These are phyloP conservation scores for Volvariella surrecta DNA, from an alignment of 1,284 basidiomycete species.

Conservation along the genomic window DNA sequence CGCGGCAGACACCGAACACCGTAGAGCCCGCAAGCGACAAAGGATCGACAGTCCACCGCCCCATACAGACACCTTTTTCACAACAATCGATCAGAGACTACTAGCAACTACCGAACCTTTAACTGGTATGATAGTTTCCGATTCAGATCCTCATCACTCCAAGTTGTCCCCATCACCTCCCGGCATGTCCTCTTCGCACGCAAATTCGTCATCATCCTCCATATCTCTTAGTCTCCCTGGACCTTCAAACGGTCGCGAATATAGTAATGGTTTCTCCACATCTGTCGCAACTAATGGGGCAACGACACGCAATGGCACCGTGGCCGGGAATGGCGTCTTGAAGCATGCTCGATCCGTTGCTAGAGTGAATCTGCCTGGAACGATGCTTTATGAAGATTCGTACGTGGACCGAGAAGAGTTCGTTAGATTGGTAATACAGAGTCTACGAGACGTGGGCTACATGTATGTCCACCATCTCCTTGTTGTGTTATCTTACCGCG, in stretches of 20 bases:
- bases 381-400: slow-evolving; percentile 67
- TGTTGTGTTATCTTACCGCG: slow-evolving; percentile 1
- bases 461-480: slow-evolving; percentile 49
- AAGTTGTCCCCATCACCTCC: neutral
- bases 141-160: slow-evolving; percentile 46
- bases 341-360: slow-evolving; percentile 40
- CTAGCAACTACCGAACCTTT: slow-evolving; percentile 14
- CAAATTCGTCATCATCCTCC: slow-evolving; percentile 26
- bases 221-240: slow-evolving; percentile 31
- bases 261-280: slow-evolving; percentile 32
- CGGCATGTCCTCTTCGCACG: neutral
- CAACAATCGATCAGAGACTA: slow-evolving; percentile 21
- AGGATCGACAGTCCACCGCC: slow-evolving; percentile 36
- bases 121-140: slow-evolving; percentile 48
- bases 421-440: slow-evolving; percentile 86
- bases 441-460: slow-evolving; percentile 89
- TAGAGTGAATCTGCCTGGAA: slow-evolving; percentile 59
- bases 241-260: slow-evolving; percentile 41
- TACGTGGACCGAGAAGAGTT: slow-evolving; percentile 85
- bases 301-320: slow-evolving; percentile 17
- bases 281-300: slow-evolving; percentile 27
- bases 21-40: slow-evolving; percentile 62
- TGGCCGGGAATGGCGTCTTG: slow-evolving; percentile 32
- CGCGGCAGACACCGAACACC: slow-evolving; percentile 38
- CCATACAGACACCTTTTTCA: slow-evolving; percentile 10